Evolutionary conservation across 2,329 filamentous ascomycete species (phyloP).

Genomic region (Xylariaceae sp.): DNA sequence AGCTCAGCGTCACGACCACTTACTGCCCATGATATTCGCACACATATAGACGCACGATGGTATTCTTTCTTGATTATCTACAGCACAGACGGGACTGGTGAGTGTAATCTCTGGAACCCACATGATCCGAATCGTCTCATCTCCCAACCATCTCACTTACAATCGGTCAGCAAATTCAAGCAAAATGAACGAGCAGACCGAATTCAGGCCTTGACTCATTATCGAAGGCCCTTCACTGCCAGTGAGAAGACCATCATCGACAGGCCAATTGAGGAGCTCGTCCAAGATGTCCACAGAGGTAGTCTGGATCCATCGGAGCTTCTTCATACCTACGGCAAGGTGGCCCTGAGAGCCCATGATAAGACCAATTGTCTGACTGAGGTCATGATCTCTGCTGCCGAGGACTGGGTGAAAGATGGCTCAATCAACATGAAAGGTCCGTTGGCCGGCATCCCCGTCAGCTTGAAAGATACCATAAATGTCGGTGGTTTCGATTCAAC

Average conservation of each 20-base stretch:
- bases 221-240: conserved; percentile 60
- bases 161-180: conserved; percentile 63
- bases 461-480: conserved; percentile 74
- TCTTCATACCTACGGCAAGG: conserved; percentile 81
- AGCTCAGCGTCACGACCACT: no score
- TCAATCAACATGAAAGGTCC: conserved; percentile 72
- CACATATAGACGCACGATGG: conserved; percentile 26
- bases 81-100: conserved; percentile 70
- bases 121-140: neutral
- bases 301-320: conserved; percentile 64
- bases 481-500: conserved; percentile 80
- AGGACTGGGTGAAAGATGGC: conserved; percentile 60
- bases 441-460: conserved; percentile 81
- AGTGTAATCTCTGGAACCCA: conserved; percentile 24
- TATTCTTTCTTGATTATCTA: conserved; percentile 53
- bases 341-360: conserved; percentile 75
- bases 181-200: conserved; percentile 68
- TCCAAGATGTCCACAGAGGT: conserved; percentile 71
- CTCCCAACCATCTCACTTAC: conserved; percentile 21
- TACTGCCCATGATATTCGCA: no score
- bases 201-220: conserved; percentile 62
- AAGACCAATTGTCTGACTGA: conserved; percentile 90
- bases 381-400: conserved; percentile 73
- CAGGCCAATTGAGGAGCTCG: conserved; percentile 72
- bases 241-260: conserved; percentile 64